Percentiles rank a stretch among this genome's conserved stretches.
phyloP scores from a whole-genome alignment of 345 rosid species.

The Lagerstroemia speciosa region DNA sequence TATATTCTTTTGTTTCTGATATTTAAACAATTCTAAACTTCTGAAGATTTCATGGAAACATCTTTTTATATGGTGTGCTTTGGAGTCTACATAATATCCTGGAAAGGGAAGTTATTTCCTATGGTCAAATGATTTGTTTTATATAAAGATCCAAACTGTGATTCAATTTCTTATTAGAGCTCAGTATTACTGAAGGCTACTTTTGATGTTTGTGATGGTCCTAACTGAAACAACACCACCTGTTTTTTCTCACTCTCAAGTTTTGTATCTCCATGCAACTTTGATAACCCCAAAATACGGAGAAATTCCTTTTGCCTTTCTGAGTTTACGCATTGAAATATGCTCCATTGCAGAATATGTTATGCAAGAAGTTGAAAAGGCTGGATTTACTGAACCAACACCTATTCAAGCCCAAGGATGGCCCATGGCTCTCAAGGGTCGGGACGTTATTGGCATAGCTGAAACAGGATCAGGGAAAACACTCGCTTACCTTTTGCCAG shows the following conservation, averaged over 20 bases:
- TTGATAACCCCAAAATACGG: too few relatives aligned
- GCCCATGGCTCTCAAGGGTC: conserved; percentile 99
- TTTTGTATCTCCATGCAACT: too few relatives aligned
- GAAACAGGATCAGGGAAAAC: conserved; percentile 99
- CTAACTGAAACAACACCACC: background rate
- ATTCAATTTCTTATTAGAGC: background rate
- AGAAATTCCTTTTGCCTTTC: too few relatives aligned
- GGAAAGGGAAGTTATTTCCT: too few relatives aligned
- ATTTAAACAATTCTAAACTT: too few relatives aligned
- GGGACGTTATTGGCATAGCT: conserved; percentile 95
- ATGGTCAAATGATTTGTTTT: background rate
- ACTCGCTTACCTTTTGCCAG: conserved; percentile 83
- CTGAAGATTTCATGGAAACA: too few relatives aligned
- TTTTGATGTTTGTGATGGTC: background rate
- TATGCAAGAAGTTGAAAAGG: conserved; percentile 80
- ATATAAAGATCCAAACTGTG: background rate
- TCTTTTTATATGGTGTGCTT: too few relatives aligned
- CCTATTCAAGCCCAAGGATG: conserved; percentile 99
- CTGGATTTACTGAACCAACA: conserved; percentile 94
- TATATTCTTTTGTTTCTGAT: too few relatives aligned
- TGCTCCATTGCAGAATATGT: conserved; percentile 63
- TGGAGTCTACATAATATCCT: too few relatives aligned
- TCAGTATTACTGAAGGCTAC: background rate
- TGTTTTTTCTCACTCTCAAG: conserved; percentile 6
- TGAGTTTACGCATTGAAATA: background rate